Percentiles rank a stretch among this genome's conserved stretches.
Conservation (phyloP, 2,329 filamentous ascomycete genomes). For the Elsinoe ampelina region DNA sequence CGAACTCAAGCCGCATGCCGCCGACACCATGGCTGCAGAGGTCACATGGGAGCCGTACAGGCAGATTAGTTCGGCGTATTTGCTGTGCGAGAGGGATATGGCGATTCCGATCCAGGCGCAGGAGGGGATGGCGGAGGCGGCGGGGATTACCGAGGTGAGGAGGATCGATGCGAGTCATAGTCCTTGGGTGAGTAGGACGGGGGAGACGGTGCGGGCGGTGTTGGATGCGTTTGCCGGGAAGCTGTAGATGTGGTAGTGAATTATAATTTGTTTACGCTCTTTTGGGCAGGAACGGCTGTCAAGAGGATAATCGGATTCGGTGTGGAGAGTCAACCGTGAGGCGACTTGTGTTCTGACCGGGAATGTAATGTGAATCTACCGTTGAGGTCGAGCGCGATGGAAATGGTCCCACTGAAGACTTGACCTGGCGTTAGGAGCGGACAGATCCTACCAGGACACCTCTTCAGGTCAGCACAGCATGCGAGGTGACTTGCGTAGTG, state of each 20-base stretch:
- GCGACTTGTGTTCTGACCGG: too few relatives aligned
- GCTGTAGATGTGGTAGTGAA: neutral
- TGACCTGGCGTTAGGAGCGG: too few relatives aligned
- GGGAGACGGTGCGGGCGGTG: constrained; percentile 18
- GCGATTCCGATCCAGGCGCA: constrained; percentile 30
- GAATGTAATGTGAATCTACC: too few relatives aligned
- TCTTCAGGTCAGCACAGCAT: too few relatives aligned
- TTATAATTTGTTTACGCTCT: too few relatives aligned
- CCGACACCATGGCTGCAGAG: constrained; percentile 19
- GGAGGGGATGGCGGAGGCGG: constrained; percentile 28
- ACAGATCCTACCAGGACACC: too few relatives aligned
- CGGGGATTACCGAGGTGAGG: constrained; percentile 17
- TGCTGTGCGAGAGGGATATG: constrained; percentile 33
- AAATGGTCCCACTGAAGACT: too few relatives aligned
- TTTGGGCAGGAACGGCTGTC: too few relatives aligned
- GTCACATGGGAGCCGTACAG: constrained; percentile 30
- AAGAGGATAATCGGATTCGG: too few relatives aligned
- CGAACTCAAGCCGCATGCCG: constrained; percentile 24
- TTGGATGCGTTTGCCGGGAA: constrained; percentile 15
- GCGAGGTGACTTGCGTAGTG: too few relatives aligned
- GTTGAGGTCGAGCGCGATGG: too few relatives aligned
- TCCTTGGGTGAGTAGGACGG: constrained; percentile 22
- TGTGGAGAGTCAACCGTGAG: too few relatives aligned
- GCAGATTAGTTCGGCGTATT: constrained; percentile 32
- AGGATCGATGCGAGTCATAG: constrained; percentile 21